A percentile compares a stretch with the other conserved stretches of the same genome.
phyloP scores from a whole-genome alignment of 306 rosid species.

The Fragaria vesca region DNA sequence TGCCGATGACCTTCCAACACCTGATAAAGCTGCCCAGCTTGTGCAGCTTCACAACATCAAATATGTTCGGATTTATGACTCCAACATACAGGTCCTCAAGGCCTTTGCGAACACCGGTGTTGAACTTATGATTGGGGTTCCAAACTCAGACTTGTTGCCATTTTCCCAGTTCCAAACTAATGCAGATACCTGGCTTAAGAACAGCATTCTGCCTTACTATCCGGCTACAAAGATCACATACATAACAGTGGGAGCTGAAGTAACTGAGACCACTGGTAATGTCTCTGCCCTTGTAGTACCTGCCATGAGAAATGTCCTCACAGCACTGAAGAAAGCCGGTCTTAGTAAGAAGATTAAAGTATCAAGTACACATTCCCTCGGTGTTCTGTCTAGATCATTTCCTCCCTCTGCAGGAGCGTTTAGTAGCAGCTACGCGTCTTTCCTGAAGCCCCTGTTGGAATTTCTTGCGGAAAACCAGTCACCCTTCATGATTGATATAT shows the following conservation, averaged over 20 bases:
- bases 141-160: constrained; percentile 75
- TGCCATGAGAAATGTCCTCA: constrained; percentile 85
- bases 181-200: constrained; percentile 84
- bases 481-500: constrained; percentile 94
- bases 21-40: constrained; percentile 86
- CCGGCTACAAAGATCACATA: constrained; percentile 82
- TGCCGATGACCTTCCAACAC: constrained; percentile 97
- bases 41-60: constrained; percentile 83
- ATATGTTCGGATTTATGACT: constrained; percentile 78
- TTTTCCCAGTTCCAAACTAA: constrained; percentile 95
- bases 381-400: constrained; percentile 88
- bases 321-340: constrained; percentile 78
- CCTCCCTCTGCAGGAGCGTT: constrained; percentile 99
- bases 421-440: constrained; percentile 78
- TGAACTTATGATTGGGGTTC: constrained; percentile 88
- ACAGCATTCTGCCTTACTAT: constrained; percentile 85
- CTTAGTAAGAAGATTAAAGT: constrained; percentile 77
- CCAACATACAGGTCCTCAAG: constrained; percentile 80
- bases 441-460: constrained; percentile 90
- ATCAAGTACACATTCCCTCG: constrained; percentile 93
- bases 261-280: constrained; percentile 67
- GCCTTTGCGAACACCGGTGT: constrained; percentile 90
- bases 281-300: constrained; percentile 73
- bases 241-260: constrained; percentile 96
- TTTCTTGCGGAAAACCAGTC: constrained; percentile 91